Conservation (phyloP, 1,284 basidiomycete species). For the Athelia sp. region DNA sequence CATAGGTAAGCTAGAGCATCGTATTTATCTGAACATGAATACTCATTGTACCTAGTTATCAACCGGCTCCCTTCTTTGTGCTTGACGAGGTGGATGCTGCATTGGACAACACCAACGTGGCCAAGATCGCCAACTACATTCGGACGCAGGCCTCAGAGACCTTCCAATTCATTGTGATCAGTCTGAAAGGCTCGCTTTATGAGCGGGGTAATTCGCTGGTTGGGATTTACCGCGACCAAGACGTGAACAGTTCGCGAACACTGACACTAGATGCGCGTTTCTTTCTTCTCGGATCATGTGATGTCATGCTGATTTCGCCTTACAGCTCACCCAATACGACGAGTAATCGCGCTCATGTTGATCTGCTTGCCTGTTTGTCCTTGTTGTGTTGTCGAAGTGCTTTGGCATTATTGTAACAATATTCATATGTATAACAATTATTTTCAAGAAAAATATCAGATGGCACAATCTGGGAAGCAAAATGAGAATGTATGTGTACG, state of each 20-base stretch:
- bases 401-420: not conserved
- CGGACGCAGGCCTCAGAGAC: constrained; percentile 69
- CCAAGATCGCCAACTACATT: constrained; percentile 90
- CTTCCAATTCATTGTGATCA: constrained; percentile 98
- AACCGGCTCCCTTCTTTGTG: constrained; percentile 98
- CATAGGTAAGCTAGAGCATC: constrained; percentile 62
- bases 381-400: not conserved
- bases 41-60: constrained; percentile 57
- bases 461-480: not conserved
- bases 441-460: constrained; percentile 6
- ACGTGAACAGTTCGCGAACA: constrained; percentile 85
- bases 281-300: too few relatives aligned
- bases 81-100: constrained; percentile 98
- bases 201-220: constrained; percentile 90
- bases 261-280: constrained; percentile 84
- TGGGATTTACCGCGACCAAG: constrained; percentile 92
- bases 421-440: constrained; percentile 1
- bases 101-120: constrained; percentile 93
- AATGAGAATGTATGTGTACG: not conserved
- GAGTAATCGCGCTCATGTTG: constrained; percentile 15
- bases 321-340: constrained; percentile 39
- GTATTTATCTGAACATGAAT: not conserved
- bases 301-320: constrained; percentile 6
- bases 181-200: constrained; percentile 87
- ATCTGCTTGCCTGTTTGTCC: not conserved